These are phyloP conservation scores for Mediolabrus comicus DNA, from an alignment of 108 stramenopile genomes.

Conservation along the genomic window DNA sequence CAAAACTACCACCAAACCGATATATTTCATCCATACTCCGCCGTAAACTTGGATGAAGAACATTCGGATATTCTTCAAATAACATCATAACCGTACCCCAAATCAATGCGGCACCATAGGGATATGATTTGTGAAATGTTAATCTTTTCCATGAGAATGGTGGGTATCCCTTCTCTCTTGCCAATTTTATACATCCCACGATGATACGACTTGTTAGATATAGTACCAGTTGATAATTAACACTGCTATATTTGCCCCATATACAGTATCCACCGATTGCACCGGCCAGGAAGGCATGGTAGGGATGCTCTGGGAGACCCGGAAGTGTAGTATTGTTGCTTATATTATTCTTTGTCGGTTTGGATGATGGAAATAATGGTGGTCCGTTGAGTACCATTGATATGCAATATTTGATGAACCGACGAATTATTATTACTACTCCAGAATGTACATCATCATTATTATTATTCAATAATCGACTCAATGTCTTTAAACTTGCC, in stretches of 20 bases:
- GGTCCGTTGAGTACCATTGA: constrained; percentile 56
- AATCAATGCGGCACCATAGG: constrained; percentile 57
- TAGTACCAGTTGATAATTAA: constrained; percentile 81
- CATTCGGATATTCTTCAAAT: constrained; percentile 80
- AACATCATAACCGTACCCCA: constrained; percentile 85
- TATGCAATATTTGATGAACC: neutral
- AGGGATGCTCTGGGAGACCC: constrained; percentile 65
- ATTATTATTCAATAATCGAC: constrained; percentile 13
- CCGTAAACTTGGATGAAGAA: constrained; percentile 74
- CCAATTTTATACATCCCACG: constrained; percentile 54
- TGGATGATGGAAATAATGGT: constrained; percentile 2
- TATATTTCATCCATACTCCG: constrained; percentile 89
- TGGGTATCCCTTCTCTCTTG: constrained; percentile 51
- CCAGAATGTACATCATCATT: neutral
- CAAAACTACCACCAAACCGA: constrained; percentile 42
- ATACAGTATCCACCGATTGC: constrained; percentile 77
- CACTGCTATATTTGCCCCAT: constrained; percentile 76
- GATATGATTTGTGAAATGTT: constrained; percentile 47
- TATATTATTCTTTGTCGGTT: neutral
- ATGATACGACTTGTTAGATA: constrained; percentile 82
- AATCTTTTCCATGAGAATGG: constrained; percentile 42
- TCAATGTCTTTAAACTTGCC: constrained; percentile 53
- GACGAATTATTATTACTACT: neutral
- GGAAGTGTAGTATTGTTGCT: constrained; percentile 13
- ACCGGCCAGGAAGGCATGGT: constrained; percentile 82